Evolutionary conservation across 1,284 basidiomycete genomes (phyloP), one percentile per base, ranked within the genome.

Genomic region (Cystobasidium pallidum): DNA sequence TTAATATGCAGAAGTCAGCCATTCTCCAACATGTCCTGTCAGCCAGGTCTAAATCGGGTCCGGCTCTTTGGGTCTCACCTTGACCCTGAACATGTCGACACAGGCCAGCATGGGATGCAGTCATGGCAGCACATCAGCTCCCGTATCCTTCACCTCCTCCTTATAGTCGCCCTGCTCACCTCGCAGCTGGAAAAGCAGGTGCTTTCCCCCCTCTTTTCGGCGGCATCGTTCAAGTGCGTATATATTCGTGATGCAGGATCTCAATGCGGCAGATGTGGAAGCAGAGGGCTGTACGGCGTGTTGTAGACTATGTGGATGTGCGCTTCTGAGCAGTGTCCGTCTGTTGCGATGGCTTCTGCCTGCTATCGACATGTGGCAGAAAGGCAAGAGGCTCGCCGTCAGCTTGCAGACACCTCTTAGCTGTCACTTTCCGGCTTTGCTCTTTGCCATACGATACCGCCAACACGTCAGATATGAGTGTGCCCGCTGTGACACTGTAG

Each of bases 161-260:
- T n/a, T n/a, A n/a, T n/a, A n/a, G n/a, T n/a, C n/a, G n/a, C n/a
- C n/a, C 36, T 39, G 45, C 67, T 52, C 43, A 70, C 67, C 67
- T 70, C 30, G 67, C 67, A 49, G 67, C 67, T 30, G 67, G 67
- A 36, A 70, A 70, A 62, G 54, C 57, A 28, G 67, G 55, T 15
- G 57, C 67, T 55, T 70, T 70, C 21, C 41, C 45, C n/a, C 43
- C 62, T 30, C 47, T 45, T 41, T 70, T 70, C 21, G 67, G 67
- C 28, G 67, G 67, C 67, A 70, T 70, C 43, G 19, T 39, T 47
- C 51, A 45, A 45, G 28, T 43, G 54, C 3, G 15, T 1, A 26
- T 39, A 26, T n/a, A 17, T 15, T 39, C 36, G 26, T n/a, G n/a
- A n/a, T n/a, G n/a, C n/a, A n/a, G n/a, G n/a, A n/a, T n/a, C n/a